Percentiles rank a stretch among this genome's conserved stretches.
Evolutionary conservation across 2,329 filamentous ascomycete genomes (phyloP).

Genomic region (Colletotrichum abscissum): DNA sequence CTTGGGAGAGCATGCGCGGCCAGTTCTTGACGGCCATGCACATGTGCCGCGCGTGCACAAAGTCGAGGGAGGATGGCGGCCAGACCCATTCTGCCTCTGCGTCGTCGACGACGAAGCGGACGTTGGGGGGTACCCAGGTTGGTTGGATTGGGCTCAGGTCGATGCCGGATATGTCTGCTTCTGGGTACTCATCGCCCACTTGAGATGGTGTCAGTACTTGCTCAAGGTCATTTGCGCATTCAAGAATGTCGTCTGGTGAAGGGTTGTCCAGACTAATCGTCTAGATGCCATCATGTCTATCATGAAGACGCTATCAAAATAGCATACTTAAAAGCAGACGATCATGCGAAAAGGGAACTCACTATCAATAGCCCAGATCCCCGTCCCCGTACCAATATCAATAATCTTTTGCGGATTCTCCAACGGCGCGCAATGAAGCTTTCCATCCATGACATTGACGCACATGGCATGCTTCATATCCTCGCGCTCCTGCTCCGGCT

Average conservation of each 20-base stretch:
- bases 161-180: constrained; percentile 50
- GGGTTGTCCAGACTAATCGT: not conserved
- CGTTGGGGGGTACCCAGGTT: constrained; percentile 52
- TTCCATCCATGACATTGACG: constrained; percentile 49
- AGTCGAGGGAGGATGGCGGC: constrained; percentile 38
- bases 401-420: constrained; percentile 52
- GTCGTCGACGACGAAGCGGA: constrained; percentile 50
- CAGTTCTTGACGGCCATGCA: constrained; percentile 49
- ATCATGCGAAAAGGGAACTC: constrained; percentile 33
- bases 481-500: constrained; percentile 38
- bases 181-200: constrained; percentile 51
- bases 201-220: not conserved
- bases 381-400: constrained; percentile 56
- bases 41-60: constrained; percentile 51
- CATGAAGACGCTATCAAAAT: not conserved
- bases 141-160: constrained; percentile 54
- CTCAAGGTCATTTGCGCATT: not conserved
- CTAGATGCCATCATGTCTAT: not conserved
- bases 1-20: constrained; percentile 45
- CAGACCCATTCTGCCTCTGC: constrained; percentile 45
- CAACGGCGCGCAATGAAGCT: constrained; percentile 47
- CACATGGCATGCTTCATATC: constrained; percentile 35
- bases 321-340: not conserved
- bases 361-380: constrained; percentile 57
- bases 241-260: not conserved